These are phyloP conservation scores for Rubia peregrina DNA, from an alignment of 305 asterid genomes.

Conservation along the genomic window DNA sequence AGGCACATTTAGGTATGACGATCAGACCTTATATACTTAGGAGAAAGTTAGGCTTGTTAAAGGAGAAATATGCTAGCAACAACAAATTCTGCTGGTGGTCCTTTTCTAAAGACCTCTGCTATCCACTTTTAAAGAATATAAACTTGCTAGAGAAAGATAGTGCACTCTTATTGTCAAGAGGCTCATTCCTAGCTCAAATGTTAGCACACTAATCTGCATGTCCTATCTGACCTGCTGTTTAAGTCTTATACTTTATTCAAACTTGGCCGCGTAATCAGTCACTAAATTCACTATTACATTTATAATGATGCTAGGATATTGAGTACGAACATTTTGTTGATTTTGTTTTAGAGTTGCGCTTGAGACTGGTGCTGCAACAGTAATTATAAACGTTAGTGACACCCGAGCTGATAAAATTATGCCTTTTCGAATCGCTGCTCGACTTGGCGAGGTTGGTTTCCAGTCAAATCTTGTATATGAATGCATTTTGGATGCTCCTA, in stretches of 20 bases:
- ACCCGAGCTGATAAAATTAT: conserved; percentile 81
- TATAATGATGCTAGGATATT: background rate
- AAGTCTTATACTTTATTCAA: background rate
- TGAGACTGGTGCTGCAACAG: conserved; percentile 88
- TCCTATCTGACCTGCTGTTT: background rate
- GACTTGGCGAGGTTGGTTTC: conserved; percentile 80
- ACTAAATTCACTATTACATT: background rate
- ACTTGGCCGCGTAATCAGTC: background rate
- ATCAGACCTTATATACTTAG: too few relatives aligned
- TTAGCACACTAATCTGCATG: background rate
- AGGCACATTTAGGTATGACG: too few relatives aligned
- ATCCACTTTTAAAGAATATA: too few relatives aligned
- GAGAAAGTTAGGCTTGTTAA: too few relatives aligned
- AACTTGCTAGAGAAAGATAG: too few relatives aligned
- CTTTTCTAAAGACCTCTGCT: too few relatives aligned
- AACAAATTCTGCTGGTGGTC: too few relatives aligned
- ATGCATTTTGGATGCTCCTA: background rate
- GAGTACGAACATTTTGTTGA: conserved; percentile 9
- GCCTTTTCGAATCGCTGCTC: conserved; percentile 59
- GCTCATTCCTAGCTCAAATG: background rate
- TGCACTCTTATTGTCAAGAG: background rate
- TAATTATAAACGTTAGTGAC: conserved; percentile 68
- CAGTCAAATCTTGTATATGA: background rate
- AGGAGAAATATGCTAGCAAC: too few relatives aligned
- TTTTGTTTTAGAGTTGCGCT: conserved; percentile 60